Conservation (phyloP, 164 flowering plant genomes). For the Cinnamomum chago region DNA sequence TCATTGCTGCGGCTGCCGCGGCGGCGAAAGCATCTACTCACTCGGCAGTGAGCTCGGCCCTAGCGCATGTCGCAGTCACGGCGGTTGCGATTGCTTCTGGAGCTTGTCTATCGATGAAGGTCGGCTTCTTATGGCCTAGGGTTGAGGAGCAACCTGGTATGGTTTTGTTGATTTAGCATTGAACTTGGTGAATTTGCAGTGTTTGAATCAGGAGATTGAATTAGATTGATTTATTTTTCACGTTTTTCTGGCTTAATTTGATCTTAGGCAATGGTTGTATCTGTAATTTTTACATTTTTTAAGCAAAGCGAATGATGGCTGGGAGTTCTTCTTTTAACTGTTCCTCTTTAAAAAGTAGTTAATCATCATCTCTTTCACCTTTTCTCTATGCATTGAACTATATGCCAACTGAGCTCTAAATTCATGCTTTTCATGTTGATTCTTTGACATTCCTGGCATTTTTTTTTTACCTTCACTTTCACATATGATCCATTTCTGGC, state of each 20-base stretch:
- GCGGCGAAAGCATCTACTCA: constrained; percentile 47
- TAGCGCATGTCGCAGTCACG: constrained; percentile 85
- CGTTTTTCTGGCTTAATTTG: background rate
- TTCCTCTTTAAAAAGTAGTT: background rate
- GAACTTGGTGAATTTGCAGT: background rate
- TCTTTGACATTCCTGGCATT: constrained; percentile 3
- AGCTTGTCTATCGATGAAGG: constrained; percentile 90
- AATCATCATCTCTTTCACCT: background rate
- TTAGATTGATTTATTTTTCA: background rate
- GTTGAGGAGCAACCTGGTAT: constrained; percentile 70
- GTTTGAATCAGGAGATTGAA: background rate
- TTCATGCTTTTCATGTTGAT: background rate
- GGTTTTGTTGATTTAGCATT: background rate
- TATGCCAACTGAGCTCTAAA: constrained; percentile 30
- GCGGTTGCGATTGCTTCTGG: constrained; percentile 95
- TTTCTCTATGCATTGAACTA: background rate
- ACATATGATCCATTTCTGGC: constrained; percentile 17
- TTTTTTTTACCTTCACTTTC: background rate
- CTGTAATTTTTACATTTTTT: background rate
- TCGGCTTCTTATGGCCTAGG: constrained; percentile 88
- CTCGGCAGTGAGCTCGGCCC: constrained; percentile 76
- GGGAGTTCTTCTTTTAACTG: background rate
- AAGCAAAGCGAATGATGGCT: no score
- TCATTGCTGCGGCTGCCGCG: constrained; percentile 64
- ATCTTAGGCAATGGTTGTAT: background rate